Conservation (phyloP, 176 grass and related monocot genomes). For the Oryza punctata region DNA sequence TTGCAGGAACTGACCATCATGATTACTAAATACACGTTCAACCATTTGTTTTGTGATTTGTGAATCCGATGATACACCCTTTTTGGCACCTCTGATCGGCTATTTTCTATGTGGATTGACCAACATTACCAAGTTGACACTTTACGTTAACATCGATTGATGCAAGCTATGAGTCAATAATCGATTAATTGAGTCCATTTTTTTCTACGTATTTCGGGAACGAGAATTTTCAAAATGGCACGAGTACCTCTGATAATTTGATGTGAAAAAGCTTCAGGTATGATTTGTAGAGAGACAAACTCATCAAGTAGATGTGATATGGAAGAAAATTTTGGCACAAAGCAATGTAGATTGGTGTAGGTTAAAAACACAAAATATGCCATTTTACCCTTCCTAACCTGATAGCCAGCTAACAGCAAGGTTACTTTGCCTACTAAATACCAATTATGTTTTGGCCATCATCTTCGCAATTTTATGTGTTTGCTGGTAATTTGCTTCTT, state of each 20-base stretch:
- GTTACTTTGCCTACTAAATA: background rate
- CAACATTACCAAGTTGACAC: background rate
- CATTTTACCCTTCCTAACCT: background rate
- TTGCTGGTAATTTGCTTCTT: background rate
- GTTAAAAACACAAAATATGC: background rate
- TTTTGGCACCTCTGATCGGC: background rate
- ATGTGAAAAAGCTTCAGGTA: constrained; percentile 1
- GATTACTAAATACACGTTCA: background rate
- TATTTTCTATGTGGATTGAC: background rate
- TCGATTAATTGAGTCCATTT: background rate
- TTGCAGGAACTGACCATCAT: background rate
- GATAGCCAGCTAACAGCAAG: background rate
- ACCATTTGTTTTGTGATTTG: background rate
- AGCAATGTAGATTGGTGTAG: background rate
- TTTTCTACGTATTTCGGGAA: background rate
- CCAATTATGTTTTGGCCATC: background rate
- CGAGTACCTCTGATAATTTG: background rate
- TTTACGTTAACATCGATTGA: background rate
- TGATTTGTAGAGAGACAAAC: background rate
- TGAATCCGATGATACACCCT: background rate
- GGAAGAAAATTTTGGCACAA: background rate
- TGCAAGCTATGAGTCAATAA: background rate
- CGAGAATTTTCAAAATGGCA: constrained; percentile 6
- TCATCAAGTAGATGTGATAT: background rate
- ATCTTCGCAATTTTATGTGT: background rate